phyloP scores from a whole-genome alignment of 805 yeast genomes.

The Candida schatavii region DNA sequence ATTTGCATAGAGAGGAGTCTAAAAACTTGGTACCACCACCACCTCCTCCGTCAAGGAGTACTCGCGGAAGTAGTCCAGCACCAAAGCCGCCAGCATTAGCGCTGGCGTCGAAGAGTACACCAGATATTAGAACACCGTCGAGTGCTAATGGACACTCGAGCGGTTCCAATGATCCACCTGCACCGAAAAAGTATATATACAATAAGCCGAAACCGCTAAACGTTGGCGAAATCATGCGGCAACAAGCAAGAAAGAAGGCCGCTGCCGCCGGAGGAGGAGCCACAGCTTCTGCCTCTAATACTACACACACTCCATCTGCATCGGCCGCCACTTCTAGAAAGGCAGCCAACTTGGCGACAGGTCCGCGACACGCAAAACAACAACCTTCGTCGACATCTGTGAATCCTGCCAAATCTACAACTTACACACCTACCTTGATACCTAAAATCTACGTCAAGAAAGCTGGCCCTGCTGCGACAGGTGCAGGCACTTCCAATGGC shows the following conservation, averaged over 20 bases:
- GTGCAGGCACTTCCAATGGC: conserved; percentile 6
- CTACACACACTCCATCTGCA: conserved; percentile 3
- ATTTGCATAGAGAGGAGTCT: conserved; percentile 10
- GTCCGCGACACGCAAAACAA: conserved; percentile 8
- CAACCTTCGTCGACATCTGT: conserved; percentile 9
- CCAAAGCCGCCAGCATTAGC: conserved; percentile 4
- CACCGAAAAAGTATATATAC: conserved; percentile 27
- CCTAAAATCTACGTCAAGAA: conserved; percentile 28
- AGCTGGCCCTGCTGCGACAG: conserved; percentile 10
- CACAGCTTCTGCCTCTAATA: conserved; percentile 4
- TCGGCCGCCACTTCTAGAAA: neutral
- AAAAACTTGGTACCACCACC: conserved; percentile 13
- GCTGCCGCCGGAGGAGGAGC: conserved; percentile 6
- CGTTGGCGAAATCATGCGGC: conserved; percentile 31
- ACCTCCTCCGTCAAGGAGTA: conserved; percentile 12
- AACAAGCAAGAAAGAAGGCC: conserved; percentile 12
- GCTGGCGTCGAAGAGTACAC: conserved; percentile 19
- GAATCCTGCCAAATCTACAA: conserved; percentile 7
- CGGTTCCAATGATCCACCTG: neutral
- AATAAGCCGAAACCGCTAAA: conserved; percentile 40
- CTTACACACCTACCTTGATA: conserved; percentile 25
- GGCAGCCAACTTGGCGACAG: conserved; percentile 2
- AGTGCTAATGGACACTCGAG: neutral
- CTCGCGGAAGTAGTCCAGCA: conserved; percentile 10
- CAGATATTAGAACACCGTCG: conserved; percentile 18